Conservation (phyloP, 106 monocot genomes). For the Alisma plantagoaquatica region DNA sequence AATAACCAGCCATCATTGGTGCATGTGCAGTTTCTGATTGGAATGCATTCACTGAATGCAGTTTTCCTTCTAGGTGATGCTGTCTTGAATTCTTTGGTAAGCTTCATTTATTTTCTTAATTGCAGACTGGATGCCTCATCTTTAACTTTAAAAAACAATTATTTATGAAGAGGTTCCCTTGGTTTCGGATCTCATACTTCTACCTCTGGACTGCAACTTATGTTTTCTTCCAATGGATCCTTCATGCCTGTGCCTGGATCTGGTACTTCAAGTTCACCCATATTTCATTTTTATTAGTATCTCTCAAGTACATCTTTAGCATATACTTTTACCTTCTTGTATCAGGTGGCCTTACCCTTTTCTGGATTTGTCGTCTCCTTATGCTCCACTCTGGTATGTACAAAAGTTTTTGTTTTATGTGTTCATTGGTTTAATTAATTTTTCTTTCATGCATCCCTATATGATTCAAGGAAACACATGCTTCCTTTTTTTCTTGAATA, state of each 20-base stretch:
- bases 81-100: conserved; percentile 62
- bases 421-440: no score
- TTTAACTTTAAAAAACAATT: not conserved
- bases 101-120: not conserved
- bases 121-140: not conserved
- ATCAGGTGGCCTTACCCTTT: conserved; percentile 93
- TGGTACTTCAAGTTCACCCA: conserved; percentile 29
- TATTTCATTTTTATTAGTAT: not conserved
- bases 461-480: no score
- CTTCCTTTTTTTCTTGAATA: no score
- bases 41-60: conserved; percentile 79
- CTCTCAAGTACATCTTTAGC: not conserved
- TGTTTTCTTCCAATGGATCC: conserved; percentile 72
- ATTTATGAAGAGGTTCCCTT: conserved; percentile 49
- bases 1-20: no score
- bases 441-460: no score
- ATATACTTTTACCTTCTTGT: not conserved
- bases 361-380: conserved; percentile 50
- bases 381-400: conserved; percentile 67
- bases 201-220: conserved; percentile 55
- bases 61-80: conserved; percentile 59
- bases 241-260: conserved; percentile 48
- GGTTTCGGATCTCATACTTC: conserved; percentile 82
- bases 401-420: no score
- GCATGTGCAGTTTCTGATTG: conserved; percentile 42